Evolutionary conservation across 2,329 filamentous ascomycete genomes (phyloP), one percentile per base, ranked within the genome.

Genomic region (Exophiala sideris): DNA sequence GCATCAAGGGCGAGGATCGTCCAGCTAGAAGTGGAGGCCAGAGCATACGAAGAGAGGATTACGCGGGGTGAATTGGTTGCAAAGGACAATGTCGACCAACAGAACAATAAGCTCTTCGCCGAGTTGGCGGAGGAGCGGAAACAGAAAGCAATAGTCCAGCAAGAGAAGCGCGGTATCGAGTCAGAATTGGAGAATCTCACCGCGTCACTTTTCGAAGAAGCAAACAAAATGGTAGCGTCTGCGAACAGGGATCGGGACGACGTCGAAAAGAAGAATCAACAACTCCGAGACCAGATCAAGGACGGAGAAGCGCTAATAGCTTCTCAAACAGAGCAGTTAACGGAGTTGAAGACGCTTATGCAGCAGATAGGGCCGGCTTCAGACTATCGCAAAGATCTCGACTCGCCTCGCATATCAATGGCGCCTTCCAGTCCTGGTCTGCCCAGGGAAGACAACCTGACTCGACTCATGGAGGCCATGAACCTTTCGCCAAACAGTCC

Each of bases 201-300:
- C 0, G 85, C 90, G 1, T 91, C 90, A 24, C 79, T 99, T n/a
- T 99, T 99, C 60, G 91, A 97, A 68, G 92, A 99, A 76, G 94
- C 94, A 46, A 97, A 99, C 74, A 91, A 88, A 79, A 97, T 99
- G 92, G 94, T 99, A 48, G 89, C 92, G 38, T 85, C 84, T 12
- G 92, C 92, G 35, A 89, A 95, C 57, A 85, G 83, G 60, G 90
- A 96, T 64, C 87, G 90, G 35, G 91, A 96, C 62, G 80, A 81
- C 3, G 76, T 91, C 39, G 85, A 91, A 53, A 88, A 87, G 66
- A 89, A 89, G 68, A 95, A 94, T 65, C 90, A 96, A 53, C 89
- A 95, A 71, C 80, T 97, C 48, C 88, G 84, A 65, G 80, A 86
- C 21, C 91, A 97, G 70, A 78, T 99, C 49, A 84, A 84, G 52